These are phyloP conservation scores for Eucalyptus tenuipes DNA, from an alignment of 345 rosid species.

Conservation along the genomic window DNA sequence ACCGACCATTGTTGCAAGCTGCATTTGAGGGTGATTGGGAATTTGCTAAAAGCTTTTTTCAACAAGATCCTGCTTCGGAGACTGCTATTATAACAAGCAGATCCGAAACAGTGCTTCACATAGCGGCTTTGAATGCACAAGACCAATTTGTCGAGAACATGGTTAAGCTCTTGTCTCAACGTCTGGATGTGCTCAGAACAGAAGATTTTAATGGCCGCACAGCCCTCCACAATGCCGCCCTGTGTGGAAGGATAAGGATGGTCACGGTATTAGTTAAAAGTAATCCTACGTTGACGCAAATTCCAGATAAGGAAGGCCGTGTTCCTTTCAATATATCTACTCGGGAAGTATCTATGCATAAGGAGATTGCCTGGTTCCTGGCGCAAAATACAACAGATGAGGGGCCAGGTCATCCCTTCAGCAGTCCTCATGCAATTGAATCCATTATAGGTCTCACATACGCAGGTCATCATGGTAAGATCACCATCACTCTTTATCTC, in stretches of 20 bases:
- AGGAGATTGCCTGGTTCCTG: too few relatives aligned
- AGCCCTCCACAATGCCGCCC: neutral
- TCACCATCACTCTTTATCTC: too few relatives aligned
- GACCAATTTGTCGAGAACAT: neutral
- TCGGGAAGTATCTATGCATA: too few relatives aligned
- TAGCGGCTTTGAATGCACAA: neutral
- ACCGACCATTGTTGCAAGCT: neutral
- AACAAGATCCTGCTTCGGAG: accelerated
- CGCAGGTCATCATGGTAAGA: too few relatives aligned
- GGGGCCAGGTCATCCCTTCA: too few relatives aligned
- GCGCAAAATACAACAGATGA: too few relatives aligned
- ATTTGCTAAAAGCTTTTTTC: neutral
- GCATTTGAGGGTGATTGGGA: neutral
- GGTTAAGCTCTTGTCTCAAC: neutral
- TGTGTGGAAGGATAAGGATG: neutral
- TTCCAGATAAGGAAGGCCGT: too few relatives aligned
- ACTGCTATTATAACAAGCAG: neutral
- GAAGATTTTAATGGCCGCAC: neutral
- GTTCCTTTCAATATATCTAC: too few relatives aligned
- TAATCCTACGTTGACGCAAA: too few relatives aligned
- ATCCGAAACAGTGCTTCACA: neutral
- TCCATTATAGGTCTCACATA: too few relatives aligned
- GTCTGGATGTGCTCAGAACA: accelerated
- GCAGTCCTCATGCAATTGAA: too few relatives aligned
- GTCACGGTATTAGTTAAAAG: neutral